Evolutionary conservation across 441 rosid species (phyloP), one percentile per base, ranked within the genome.

Genomic region (Bruguiera hainesii): DNA sequence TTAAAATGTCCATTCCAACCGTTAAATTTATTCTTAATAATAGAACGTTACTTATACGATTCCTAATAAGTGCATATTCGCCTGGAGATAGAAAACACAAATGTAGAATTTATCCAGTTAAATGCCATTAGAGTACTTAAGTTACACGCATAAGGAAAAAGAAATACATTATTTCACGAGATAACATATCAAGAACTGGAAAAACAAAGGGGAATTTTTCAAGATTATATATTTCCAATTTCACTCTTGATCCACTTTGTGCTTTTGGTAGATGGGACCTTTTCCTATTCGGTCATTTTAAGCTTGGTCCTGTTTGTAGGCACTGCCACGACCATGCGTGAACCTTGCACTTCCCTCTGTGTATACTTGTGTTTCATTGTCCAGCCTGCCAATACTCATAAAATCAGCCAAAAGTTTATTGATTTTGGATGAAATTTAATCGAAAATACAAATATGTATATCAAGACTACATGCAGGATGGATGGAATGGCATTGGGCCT

Each of bases 311-410:
- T 80, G 71, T 58, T 81, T 80, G 65, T 10, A 65, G 53, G 76
- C 75, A 60, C 71, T 79, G 0, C 89, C 89, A 70, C 81, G 84
- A 10, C 89, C 89, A 48, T 84, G 80, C 18, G 84, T 82, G 76
- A 87, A 87, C 78, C 87, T 83, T 20, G 87, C 89, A 30, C 83
- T 64, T 39, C 83, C 87, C 66, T 87, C 91, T 0, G 89, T 77
- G 80, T 82, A 86, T 7, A 86, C 89, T 55, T 86, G 84, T 52
- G 91, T 81, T 76, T 86, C 91, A 65, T 69, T 78, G 72, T 78
- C 76, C 82, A 84, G 66, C 35, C 89, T 84, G 81, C 72, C 69
- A 64, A 7, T 39, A 23, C 28, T 49, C 46, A n/a, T 15, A n/a
- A 28, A 20, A 29, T 6, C 4, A 20, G 56, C n/a, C 56, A 52